A percentile compares a stretch with the other conserved stretches of the same genome.
These are phyloP conservation scores for Syzygium oleosum DNA, from an alignment of 345 rosid species.

Conservation along the genomic window DNA sequence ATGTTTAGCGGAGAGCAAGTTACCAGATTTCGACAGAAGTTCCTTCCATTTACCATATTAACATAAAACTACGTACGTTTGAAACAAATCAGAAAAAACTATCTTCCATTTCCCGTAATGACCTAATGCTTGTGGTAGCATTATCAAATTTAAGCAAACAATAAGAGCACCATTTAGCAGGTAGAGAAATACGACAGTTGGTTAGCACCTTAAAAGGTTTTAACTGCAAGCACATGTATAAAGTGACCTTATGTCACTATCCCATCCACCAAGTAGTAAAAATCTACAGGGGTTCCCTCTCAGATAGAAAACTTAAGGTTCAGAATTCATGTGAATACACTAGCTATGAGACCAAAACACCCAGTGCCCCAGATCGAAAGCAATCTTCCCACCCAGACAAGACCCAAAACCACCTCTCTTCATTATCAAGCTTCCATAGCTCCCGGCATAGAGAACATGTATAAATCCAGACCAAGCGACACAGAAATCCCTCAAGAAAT, in stretches of 20 bases:
- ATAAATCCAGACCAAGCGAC: slow-evolving; percentile 13
- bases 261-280: slow-evolving; percentile 8
- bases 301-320: slow-evolving; percentile 35
- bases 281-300: slow-evolving; percentile 1
- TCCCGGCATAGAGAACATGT: slow-evolving; percentile 11
- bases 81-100: neutral
- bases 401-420: slow-evolving; percentile 11
- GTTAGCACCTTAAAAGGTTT: slow-evolving; percentile 21
- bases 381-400: slow-evolving; percentile 18
- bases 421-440: slow-evolving; percentile 14
- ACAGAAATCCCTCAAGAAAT: slow-evolving; percentile 6
- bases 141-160: neutral
- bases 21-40: neutral
- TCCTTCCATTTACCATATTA: neutral
- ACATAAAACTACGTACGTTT: neutral
- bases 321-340: slow-evolving; percentile 24
- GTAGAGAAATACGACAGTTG: neutral
- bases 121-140: neutral
- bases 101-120: neutral
- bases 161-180: neutral
- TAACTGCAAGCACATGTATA: slow-evolving; percentile 40
- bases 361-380: slow-evolving; percentile 1
- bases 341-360: slow-evolving; percentile 2
- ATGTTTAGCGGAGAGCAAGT: neutral
- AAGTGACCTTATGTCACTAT: slow-evolving; percentile 16